Percentiles rank a stretch among this genome's conserved stretches.
phyloP scores from a whole-genome alignment of 2,329 filamentous ascomycete genomes.

The Albifimbria verrucaria region DNA sequence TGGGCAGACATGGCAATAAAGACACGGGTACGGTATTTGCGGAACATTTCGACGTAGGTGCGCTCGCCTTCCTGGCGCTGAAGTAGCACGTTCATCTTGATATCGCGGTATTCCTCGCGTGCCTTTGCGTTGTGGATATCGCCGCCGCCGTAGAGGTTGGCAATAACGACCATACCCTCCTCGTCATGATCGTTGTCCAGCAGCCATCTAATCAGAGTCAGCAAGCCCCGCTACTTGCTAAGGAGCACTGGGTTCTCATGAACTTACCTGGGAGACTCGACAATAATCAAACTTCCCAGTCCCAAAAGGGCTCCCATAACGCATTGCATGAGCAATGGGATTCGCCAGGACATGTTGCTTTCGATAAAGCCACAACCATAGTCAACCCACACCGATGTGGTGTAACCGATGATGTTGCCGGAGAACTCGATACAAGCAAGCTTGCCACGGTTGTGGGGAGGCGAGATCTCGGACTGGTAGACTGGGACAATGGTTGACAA shows the following conservation, averaged over 20 bases:
- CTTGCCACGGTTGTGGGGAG: slow-evolving; percentile 92
- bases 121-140: slow-evolving; percentile 93
- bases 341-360: slow-evolving; percentile 81
- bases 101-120: slow-evolving; percentile 93
- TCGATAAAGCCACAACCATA: slow-evolving; percentile 94
- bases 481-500: slow-evolving; percentile 90
- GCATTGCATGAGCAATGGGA: slow-evolving; percentile 90
- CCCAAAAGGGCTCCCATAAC: slow-evolving; percentile 87
- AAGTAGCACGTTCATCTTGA: slow-evolving; percentile 96
- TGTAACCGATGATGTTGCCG: slow-evolving; percentile 93
- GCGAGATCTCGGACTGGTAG: slow-evolving; percentile 93
- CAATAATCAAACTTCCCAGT: slow-evolving; percentile 84
- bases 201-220: slow-evolving; percentile 68
- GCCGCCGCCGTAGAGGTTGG: slow-evolving; percentile 92
- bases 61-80: slow-evolving; percentile 94
- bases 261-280: slow-evolving; percentile 87
- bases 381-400: slow-evolving; percentile 97
- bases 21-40: slow-evolving; percentile 83
- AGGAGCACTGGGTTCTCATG: too few relatives aligned
- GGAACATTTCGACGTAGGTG: slow-evolving; percentile 92
- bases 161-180: slow-evolving; percentile 97
- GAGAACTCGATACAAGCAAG: slow-evolving; percentile 97
- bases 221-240: too few relatives aligned
- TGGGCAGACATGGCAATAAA: slow-evolving; percentile 99
- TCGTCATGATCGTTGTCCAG: slow-evolving; percentile 97